Base-by-base conservation (phyloP, 2,329 filamentous ascomycete species). In the Sarocladium oryzae region DNA sequence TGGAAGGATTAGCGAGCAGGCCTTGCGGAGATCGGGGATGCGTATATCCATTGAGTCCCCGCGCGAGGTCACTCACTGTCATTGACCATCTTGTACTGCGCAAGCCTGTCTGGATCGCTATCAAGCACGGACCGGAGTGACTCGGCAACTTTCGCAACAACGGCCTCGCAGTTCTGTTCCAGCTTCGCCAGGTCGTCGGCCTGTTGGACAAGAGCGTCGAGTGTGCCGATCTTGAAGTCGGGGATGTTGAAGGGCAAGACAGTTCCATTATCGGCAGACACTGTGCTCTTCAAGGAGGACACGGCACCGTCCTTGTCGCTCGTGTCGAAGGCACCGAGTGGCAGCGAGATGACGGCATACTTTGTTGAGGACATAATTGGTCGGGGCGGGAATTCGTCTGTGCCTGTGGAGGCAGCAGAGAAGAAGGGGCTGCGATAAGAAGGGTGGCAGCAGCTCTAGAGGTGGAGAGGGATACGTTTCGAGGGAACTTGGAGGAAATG, bases 221-320 rank as follows among this genome's bases (percentile, higher is more conserved):
- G 79, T 0, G 93, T 96, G 53, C 93, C 93, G 67, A 99, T 95
- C 76, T 97, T 99, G 79, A 99, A 96, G 57, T 90, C 86, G 18
- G 93, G 93, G 56, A 97, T 86, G 52, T 81, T 74, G 65, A 97
- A 96, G 2, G 84, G 83, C 49, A 83, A 74, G 41, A 89, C 85
- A 50, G 79, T 82, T 65, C 87, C 89, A 67, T 88, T 84, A 61
- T 95, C 88, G 52, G 81, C 72, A 48, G 81, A 76, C 51, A 96
- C 77, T 37, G 85, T 89, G 52, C 84, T 73, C 59, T 84, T 82
- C 55, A 99, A 72, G 41, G 89, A 81, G 45, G 83, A 79, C 58
- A 96, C 76, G 57, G 92, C 89, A 68, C 95, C 89, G 58, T 92
- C 86, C 62, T 79, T 79, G 71, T 92, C 82, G 71, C 82, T 81